A percentile compares a stretch with the other conserved stretches of the same genome.
These are phyloP conservation scores for Magnusiomyces ingens DNA, from an alignment of 1,139 yeast genomes.

Conservation along the genomic window DNA sequence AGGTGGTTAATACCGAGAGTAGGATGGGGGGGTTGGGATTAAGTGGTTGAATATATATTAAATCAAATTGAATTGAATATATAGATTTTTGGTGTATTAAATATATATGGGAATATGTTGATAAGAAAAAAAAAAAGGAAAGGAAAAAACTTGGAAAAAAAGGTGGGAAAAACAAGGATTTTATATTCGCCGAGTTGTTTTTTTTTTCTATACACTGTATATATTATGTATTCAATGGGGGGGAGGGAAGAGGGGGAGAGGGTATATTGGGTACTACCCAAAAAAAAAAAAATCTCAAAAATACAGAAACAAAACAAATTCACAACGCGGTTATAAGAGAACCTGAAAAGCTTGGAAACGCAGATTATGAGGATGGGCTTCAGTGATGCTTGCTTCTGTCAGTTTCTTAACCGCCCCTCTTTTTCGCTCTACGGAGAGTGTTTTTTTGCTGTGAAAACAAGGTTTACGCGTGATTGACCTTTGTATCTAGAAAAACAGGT, in stretches of 20 bases:
- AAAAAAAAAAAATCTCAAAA: neutral
- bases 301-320: neutral
- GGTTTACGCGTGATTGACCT: neutral
- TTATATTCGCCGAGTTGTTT: no score
- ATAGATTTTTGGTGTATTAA: neutral
- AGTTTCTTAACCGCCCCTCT: no score
- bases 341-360: neutral
- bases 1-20: neutral
- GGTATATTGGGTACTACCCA: neutral
- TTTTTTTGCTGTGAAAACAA: neutral
- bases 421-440: no score
- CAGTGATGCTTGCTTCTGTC: no score
- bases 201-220: no score
- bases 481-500: no score
- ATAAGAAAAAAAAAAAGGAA: neutral
- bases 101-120: neutral
- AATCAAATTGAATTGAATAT: neutral
- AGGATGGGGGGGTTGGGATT: neutral
- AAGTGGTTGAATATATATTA: neutral
- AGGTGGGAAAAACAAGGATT: conserved; percentile 1
- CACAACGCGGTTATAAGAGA: neutral
- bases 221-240: neutral
- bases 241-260: neutral
- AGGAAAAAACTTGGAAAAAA: neutral
- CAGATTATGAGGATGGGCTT: no score